Conservation (phyloP, 2,329 filamentous ascomycete species). For the Cladophialophora psammophila region DNA sequence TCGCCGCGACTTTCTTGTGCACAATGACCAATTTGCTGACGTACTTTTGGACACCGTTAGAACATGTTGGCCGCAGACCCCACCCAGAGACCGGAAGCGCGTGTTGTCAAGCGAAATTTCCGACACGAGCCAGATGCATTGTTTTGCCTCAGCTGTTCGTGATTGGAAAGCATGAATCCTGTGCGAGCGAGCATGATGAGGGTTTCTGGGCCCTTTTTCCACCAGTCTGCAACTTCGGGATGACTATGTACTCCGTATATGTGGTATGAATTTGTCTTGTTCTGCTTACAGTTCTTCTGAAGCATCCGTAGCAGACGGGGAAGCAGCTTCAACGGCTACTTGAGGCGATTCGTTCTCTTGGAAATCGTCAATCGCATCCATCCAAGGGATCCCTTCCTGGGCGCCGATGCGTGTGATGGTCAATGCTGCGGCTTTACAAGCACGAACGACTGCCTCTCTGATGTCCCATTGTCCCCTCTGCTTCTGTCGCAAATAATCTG, state of each 20-base stretch:
- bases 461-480: slow-evolving; percentile 30
- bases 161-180: slow-evolving; percentile 6
- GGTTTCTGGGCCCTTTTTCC: background rate
- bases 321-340: background rate
- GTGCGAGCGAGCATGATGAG: background rate
- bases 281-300: slow-evolving; percentile 10
- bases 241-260: background rate
- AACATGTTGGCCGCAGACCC: background rate
- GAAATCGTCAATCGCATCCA: slow-evolving; percentile 31
- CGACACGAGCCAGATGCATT: slow-evolving; percentile 6
- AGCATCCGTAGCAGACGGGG: background rate
- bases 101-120: background rate
- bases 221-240: background rate
- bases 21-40: background rate
- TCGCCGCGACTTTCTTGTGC: background rate
- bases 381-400: slow-evolving; percentile 35
- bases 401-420: slow-evolving; percentile 26
- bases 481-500: slow-evolving; percentile 34
- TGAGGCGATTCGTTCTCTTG: background rate
- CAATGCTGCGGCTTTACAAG: slow-evolving; percentile 29
- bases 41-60: background rate
- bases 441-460: slow-evolving; percentile 23
- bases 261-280: background rate
- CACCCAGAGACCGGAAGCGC: slow-evolving; percentile 3
- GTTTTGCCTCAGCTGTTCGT: slow-evolving; percentile 6